Conservation (phyloP, 768 basidiomycete species). For the Tricholoma sp. region DNA sequence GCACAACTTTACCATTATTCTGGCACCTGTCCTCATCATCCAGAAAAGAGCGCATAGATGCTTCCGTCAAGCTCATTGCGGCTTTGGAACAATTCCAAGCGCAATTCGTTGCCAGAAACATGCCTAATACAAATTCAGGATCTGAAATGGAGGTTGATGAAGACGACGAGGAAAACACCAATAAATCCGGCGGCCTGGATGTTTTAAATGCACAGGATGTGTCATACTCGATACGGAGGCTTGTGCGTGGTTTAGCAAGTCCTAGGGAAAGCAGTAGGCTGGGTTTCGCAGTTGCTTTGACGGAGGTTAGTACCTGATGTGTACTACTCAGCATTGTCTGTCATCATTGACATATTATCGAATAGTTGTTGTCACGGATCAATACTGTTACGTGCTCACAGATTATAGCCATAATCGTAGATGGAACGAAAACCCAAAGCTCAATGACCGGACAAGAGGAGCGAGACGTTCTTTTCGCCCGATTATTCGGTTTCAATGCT, state of each 20-base stretch:
- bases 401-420: constrained; percentile 69
- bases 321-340: not conserved
- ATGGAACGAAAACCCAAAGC: constrained; percentile 63
- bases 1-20: constrained; percentile 88
- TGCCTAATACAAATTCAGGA: constrained; percentile 22
- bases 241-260: constrained; percentile 85
- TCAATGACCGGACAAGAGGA: constrained; percentile 89
- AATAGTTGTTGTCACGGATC: constrained; percentile 73
- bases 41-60: constrained; percentile 75
- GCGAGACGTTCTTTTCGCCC: constrained; percentile 87
- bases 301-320: constrained; percentile 59
- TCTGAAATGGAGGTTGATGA: constrained; percentile 40
- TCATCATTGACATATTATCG: not conserved
- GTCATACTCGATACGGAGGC: constrained; percentile 82
- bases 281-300: constrained; percentile 93
- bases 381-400: constrained; percentile 73
- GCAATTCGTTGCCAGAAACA: constrained; percentile 45
- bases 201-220: constrained; percentile 83
- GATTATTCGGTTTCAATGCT: constrained; percentile 84
- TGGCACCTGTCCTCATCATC: constrained; percentile 86
- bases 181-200: constrained; percentile 49
- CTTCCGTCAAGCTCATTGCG: constrained; percentile 78
- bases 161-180: constrained; percentile 37
- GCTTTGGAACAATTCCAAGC: constrained; percentile 84
- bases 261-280: constrained; percentile 90